Evolutionary conservation across 78 protist species (phyloP), one percentile per base, ranked within the genome.

Genomic region (Dictyostelium firmibasis): DNA sequence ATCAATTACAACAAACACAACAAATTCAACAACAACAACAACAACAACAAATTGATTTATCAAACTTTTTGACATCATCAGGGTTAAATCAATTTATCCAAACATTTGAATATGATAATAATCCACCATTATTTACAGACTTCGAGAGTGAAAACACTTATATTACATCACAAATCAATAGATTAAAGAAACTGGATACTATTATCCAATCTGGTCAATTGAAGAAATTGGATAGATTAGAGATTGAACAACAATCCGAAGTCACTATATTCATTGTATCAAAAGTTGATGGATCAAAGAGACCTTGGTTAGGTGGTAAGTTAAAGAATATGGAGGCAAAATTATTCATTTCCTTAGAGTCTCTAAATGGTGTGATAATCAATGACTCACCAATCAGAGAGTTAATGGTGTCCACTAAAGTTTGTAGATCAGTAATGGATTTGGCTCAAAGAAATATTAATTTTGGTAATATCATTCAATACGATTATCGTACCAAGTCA

Each of bases 391-490:
- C 92, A 64, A 50, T 67, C 13, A 27, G 91, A 18, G 96, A 84
- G n/a, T 44, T 86, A 11, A 82, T 23, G 13, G 81, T 84, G 29
- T 14, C 57, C 23, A 72, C 84, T 18, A 92, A 91, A 25, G 67
- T 83, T 25, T 87, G 96, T 67, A 83, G 44, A 47, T 96, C 97
- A 20, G 64, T 35, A 1, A 87, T 96, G 96, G 91, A 96, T 31
- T 18, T 97, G 16, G 97, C 86, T 16, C 98, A 95, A 85, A 77
- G 92, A 67, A 69, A 84, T 69, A 94, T 97, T 41, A 94, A 97
- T 47, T 97, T 97, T 29, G 98, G 98, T 27, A 62, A 69, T 44
- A 76, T 87, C 23, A 74, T 79, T 33, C 75, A 41, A 82, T 85
- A 72, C 23, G 91, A 78, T 38, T 92, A 84, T 62, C 50, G 85